Evolutionary conservation across 2,329 filamentous ascomycete genomes (phyloP), one percentile per base, ranked within the genome.

Genomic region (Penicillium fuscoglaucum): DNA sequence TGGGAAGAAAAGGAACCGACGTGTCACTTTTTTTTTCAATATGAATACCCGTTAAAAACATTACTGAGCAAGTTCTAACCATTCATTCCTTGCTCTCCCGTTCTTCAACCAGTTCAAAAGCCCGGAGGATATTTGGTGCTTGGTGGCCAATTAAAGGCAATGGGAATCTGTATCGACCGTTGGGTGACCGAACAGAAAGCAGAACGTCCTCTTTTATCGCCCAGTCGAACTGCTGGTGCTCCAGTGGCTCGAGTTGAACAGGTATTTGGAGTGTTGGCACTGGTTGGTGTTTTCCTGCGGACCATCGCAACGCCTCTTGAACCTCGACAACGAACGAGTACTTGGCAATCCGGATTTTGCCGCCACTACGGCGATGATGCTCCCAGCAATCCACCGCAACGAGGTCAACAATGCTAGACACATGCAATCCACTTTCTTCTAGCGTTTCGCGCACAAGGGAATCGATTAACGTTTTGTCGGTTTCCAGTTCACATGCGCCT

Each of bases 371-470:
- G 51, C 58, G 67, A 41, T 65, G 68, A 62, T 65, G 63, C 45
- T 70, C 68, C 66, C 76, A 75, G 17, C 66, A 60, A 47, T 72
- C 68, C 6, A 71, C 64, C 6, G 67, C 69, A 8, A 81, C 76
- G 52, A 79, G 70, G 28, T 77, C 74, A 2, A 77, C 66, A 37
- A 84, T 70, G 12, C 68, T 68, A 24, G 68, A 77, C 3, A 81
- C 78, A 44, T 70, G 71, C 24, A 84, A 68, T 0, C 82, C 82
- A 0, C 79, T 79, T 64, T 84, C 82, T 66, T 85, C 82, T 4
- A 76, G 74, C 12, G 83, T 68, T 61, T 84, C 82, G 8, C 82
- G 76, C 10, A 74, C 81, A 2, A 79, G 78, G 1, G 77, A 78
- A 51, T 81, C 77, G 0, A 84, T 67, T 35, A 85, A 71, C 0